Base-by-base conservation (phyloP, 768 basidiomycete genomes). In the Xerocomus potaroensis region DNA sequence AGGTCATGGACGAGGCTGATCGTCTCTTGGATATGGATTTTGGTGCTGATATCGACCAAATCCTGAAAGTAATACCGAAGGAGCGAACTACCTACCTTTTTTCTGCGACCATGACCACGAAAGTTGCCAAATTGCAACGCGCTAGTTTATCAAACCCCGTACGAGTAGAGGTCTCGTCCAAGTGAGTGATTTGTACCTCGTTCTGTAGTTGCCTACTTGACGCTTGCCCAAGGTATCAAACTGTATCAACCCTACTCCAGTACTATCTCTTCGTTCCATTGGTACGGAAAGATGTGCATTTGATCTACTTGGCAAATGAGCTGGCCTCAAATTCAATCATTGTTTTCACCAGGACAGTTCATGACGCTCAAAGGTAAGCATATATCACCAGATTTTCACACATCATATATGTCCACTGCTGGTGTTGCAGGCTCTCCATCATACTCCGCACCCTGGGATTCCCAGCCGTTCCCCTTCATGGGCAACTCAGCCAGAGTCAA, bases 1-100 rank as follows among this genome's bases (percentile, higher is more conserved):
- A 96, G 93, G 92, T 98, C n/a, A 72, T 99, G 56, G 95, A 98
- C 55, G 95, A 98, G 70, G 95, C 96, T 7, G 95, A 99, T 70
- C 79, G 95, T 41, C 70, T 99, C 21, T 72, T 98, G 35, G 95
- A 97, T 68, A 84, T 98, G 81, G 95, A 98, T 64, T 98, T 98
- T 54, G 92, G 91, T 16, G 85, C 87, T 38, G 86, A 87, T 43
- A 91, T 99, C 56, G 95, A 98, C 72, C 92, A 91, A 72, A 93
- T 99, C 59, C 77, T 99, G 29, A 95, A 94, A 69, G 80, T 91
- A 31, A 85, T 99, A 52, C 96, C 95, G 18, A 90, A 83, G 60
- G 94, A 97, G 57, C 80, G 96, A 10, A 89, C 86, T 24, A 99
- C 96, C 3, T 97, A 92, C 62, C 78, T 99, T 2, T 99, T 93